Conservation (phyloP, 495 filamentous ascomycete genomes). For the Neurospora sp. region DNA sequence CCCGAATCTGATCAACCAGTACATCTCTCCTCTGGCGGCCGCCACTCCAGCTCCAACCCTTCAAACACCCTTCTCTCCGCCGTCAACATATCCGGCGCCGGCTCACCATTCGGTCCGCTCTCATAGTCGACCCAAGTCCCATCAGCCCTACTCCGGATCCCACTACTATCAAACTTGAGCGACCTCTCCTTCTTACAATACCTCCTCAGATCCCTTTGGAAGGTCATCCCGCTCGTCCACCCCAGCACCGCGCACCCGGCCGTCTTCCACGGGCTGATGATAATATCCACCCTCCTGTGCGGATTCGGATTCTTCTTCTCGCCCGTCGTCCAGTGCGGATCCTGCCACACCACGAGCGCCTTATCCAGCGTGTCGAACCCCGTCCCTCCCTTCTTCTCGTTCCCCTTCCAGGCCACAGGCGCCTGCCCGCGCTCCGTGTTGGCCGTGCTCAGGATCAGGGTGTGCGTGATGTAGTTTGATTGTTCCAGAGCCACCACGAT, state of each 20-base stretch:
- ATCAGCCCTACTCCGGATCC: constrained; percentile 56
- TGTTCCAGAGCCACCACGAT: constrained; percentile 61
- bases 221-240: constrained; percentile 84
- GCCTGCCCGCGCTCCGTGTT: constrained; percentile 62
- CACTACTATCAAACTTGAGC: constrained; percentile 89
- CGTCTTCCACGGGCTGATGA: constrained; percentile 80
- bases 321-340: constrained; percentile 44
- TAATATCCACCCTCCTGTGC: constrained; percentile 87
- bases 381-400: constrained; percentile 25
- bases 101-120: constrained; percentile 29
- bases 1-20: constrained; percentile 41
- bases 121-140: constrained; percentile 57
- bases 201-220: constrained; percentile 73
- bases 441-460: constrained; percentile 54
- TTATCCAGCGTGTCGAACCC: constrained; percentile 88
- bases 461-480: constrained; percentile 69
- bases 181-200: constrained; percentile 63
- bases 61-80: constrained; percentile 77
- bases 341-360: constrained; percentile 87
- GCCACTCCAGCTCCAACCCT: constrained; percentile 63
- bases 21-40: constrained; percentile 64
- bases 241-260: constrained; percentile 80
- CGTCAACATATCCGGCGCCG: constrained; percentile 47
- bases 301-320: constrained; percentile 54
- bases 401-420: constrained; percentile 44